These are phyloP conservation scores for Leccinum holopus DNA, from an alignment of 1,284 basidiomycete species.

Conservation along the genomic window DNA sequence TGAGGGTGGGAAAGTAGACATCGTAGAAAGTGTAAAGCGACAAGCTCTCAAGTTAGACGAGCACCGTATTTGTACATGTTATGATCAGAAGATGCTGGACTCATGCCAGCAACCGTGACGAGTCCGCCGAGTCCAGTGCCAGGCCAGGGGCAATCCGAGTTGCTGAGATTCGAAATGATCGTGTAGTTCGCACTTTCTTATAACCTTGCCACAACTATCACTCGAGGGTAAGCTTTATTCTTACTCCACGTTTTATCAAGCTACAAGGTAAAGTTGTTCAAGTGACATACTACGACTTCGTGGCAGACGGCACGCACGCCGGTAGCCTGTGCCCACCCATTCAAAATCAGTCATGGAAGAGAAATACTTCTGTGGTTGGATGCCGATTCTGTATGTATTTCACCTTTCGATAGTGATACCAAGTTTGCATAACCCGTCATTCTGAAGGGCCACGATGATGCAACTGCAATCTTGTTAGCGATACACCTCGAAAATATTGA, in stretches of 20 bases:
- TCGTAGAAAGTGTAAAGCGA: neutral
- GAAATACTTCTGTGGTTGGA: constrained; percentile 49
- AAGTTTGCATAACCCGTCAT: constrained; percentile 1
- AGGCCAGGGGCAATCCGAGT: no score
- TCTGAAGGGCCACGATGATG: constrained; percentile 80
- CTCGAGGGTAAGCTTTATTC: no score
- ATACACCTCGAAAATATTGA: constrained; percentile 60
- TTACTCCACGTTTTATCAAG: no score
- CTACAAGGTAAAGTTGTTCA: no score
- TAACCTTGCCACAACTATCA: no score
- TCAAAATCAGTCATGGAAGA: constrained; percentile 6
- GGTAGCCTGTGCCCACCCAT: neutral
- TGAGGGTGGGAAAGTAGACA: constrained; percentile 26
- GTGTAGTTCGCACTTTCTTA: no score
- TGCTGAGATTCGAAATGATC: no score
- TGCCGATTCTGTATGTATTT: constrained; percentile 49
- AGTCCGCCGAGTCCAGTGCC: no score
- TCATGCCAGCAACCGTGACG: no score
- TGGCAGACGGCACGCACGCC: no score
- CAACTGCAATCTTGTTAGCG: constrained; percentile 75
- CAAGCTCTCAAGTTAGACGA: constrained; percentile 1
- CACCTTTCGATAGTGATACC: neutral
- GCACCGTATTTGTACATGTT: constrained; percentile 26
- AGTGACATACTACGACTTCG: no score
- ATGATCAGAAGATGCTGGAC: constrained; percentile 15